Conservation (phyloP, 768 basidiomycete genomes). For the Suillus subluteus region DNA sequence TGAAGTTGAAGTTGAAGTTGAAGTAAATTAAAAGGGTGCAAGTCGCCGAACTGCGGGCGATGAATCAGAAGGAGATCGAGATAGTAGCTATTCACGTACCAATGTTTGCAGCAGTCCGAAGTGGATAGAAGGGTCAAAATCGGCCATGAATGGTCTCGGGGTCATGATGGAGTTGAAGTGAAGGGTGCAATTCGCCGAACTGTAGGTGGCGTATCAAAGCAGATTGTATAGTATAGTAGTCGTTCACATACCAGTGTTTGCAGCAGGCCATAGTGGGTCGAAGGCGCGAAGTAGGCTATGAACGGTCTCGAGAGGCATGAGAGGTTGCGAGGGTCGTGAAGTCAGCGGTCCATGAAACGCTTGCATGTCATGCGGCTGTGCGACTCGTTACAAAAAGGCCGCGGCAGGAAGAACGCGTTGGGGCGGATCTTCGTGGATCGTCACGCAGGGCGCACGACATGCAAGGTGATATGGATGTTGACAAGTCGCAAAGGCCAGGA, state of each 20-base stretch:
- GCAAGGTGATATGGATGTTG: not conserved
- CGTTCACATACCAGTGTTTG: not conserved
- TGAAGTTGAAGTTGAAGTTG: not conserved
- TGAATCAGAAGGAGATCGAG: not conserved
- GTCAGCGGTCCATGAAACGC: not conserved
- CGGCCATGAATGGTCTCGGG: not conserved
- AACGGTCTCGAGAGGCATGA: not conserved
- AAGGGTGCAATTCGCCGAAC: not conserved
- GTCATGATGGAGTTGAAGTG: not conserved
- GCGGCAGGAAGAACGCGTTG: not conserved
- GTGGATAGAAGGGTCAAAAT: not conserved
- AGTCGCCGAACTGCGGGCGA: not conserved
- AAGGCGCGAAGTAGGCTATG: not conserved
- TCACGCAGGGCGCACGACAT: not conserved
- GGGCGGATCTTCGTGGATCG: not conserved
- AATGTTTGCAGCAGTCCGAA: not conserved
- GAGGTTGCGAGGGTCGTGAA: not conserved
- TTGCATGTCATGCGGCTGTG: not conserved
- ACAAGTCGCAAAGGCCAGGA: not conserved
- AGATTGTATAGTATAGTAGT: not conserved
- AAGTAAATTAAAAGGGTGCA: slow-evolving; percentile 2
- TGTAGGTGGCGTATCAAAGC: not conserved
- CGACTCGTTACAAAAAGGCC: not conserved
- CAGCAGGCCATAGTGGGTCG: not conserved
- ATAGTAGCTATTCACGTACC: not conserved